phyloP scores from a whole-genome alignment of 2,329 filamentous ascomycete genomes.

The Dothiorella sarmentorum region DNA sequence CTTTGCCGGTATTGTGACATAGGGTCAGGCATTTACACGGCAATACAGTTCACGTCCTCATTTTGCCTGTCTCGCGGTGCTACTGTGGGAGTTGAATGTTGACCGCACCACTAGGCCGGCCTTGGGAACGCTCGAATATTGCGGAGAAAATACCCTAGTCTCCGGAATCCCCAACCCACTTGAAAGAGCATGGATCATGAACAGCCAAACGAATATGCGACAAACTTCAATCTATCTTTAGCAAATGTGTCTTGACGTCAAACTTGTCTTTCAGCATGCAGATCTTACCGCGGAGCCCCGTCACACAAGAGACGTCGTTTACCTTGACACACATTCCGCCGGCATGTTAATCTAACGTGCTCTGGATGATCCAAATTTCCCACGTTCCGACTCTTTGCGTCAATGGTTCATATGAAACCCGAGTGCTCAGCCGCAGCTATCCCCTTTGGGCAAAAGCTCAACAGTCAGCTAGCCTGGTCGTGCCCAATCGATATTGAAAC shows the following conservation, averaged over 20 bases:
- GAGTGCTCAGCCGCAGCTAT: not conserved
- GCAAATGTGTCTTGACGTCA: not conserved
- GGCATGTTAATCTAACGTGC: not conserved
- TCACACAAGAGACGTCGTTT: not conserved
- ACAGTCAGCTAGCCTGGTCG: no score
- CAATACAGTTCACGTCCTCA: slow-evolving; percentile 19
- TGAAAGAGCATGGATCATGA: not conserved
- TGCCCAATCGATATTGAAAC: not conserved
- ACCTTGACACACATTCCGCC: not conserved
- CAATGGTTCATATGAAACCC: not conserved
- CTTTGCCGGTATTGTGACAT: slow-evolving; percentile 18
- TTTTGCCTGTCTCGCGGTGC: slow-evolving; percentile 3
- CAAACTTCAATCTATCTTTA: not conserved
- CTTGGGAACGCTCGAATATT: not conserved
- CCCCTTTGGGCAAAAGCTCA: no score
- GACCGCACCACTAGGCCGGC: not conserved
- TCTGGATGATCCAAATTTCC: not conserved
- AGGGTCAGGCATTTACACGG: slow-evolving; percentile 19
- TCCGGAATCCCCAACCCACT: not conserved
- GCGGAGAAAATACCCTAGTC: not conserved
- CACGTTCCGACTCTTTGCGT: not conserved
- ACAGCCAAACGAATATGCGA: not conserved
- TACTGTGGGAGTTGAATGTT: not conserved
- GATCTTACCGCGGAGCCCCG: not conserved
- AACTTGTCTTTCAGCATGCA: not conserved